Base-by-base conservation (phyloP, 2,329 filamentous ascomycete genomes). In the Ophiocordyceps camponoti-saundersi region DNA sequence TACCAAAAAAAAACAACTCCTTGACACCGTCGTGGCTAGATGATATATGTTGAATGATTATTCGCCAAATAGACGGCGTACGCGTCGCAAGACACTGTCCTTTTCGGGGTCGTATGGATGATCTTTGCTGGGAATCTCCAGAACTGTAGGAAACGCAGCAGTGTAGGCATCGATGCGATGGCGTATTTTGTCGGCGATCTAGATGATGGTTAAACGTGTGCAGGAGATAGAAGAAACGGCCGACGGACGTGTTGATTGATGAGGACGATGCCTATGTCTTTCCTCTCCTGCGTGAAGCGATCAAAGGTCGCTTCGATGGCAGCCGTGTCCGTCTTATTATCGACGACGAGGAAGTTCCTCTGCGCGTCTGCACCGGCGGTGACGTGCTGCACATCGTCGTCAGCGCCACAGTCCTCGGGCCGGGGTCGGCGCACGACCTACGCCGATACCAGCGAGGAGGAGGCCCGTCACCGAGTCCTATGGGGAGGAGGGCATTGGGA, bases 61-160 rank as follows among this genome's bases (percentile, higher is more conserved):
- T 69, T 89, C 78, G 55, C 78, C 78, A 67, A 81, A 81, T 48
- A 79, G 53, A 49, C 74, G 69, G 51, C 74, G 69, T 43, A 98
- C 92, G 54, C 92, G 77, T 68, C 89, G 85, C 66, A 98, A 65
- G 42, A 98, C 90, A 60, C 90, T 96, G 65, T 98, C 92, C 72
- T 98, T 98, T 68, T 98, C 92, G 0, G 92, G 92, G 58, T 98
- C 90, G 61, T 98, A 98, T 2, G 92, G 92, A 63, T 98, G 92
- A 64, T 98, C 92, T 73, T 98, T 98, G 68, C 87, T 94, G 22
- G 92, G 92, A 50, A 98, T 96, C 66, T 98, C 92, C 48, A 98
- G 79, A 47, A 98, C 76, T 21, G 88, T 82, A n/a, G 92, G 92
- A 67, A 98, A 98, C 5, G 92, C 89, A 45, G 90, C 86, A 20